phyloP scores from a whole-genome alignment of 495 filamentous ascomycete genomes.

The Xeromyces bisporus region DNA sequence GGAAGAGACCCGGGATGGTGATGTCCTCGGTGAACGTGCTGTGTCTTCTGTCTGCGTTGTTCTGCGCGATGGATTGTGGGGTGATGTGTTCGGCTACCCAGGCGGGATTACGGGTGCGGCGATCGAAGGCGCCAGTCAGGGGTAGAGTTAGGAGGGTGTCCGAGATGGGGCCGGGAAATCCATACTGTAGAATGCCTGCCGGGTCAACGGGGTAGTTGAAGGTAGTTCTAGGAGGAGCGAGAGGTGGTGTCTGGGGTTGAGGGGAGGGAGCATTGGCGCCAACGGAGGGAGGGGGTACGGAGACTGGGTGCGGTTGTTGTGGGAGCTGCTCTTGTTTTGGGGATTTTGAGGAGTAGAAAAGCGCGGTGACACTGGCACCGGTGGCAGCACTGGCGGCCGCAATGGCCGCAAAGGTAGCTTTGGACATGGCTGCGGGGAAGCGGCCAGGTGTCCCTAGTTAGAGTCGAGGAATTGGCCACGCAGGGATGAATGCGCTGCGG shows the following conservation, averaged over 20 bases:
- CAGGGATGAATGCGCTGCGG: too few relatives aligned
- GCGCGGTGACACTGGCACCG: slow-evolving; percentile 67
- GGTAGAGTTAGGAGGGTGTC: slow-evolving; percentile 62
- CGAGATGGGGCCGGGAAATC: slow-evolving; percentile 79
- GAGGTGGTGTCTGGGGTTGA: slow-evolving; percentile 21
- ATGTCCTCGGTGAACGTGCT: slow-evolving; percentile 69
- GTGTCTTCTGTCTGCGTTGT: slow-evolving; percentile 70
- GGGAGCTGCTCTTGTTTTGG: slow-evolving; percentile 19
- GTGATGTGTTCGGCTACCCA: slow-evolving; percentile 99
- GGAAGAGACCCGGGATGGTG: slow-evolving; percentile 67
- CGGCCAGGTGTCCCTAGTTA: neutral
- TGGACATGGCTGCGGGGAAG: slow-evolving; percentile 42
- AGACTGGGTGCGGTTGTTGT: slow-evolving; percentile 22
- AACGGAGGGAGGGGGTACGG: slow-evolving; percentile 7
- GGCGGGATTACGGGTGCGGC: slow-evolving; percentile 75
- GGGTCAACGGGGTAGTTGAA: slow-evolving; percentile 59
- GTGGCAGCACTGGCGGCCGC: slow-evolving; percentile 79
- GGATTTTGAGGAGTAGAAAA: slow-evolving; percentile 51
- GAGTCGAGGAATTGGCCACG: neutral
- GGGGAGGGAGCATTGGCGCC: slow-evolving; percentile 10
- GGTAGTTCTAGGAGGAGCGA: slow-evolving; percentile 19
- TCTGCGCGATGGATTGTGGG: slow-evolving; percentile 55
- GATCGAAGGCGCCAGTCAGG: slow-evolving; percentile 75
- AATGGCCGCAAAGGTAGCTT: slow-evolving; percentile 71
- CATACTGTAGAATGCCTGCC: slow-evolving; percentile 83